Percentiles rank a stretch among this genome's conserved stretches.
Evolutionary conservation across 2,329 filamentous ascomycete genomes (phyloP).

Genomic region (Penicillium sp.): DNA sequence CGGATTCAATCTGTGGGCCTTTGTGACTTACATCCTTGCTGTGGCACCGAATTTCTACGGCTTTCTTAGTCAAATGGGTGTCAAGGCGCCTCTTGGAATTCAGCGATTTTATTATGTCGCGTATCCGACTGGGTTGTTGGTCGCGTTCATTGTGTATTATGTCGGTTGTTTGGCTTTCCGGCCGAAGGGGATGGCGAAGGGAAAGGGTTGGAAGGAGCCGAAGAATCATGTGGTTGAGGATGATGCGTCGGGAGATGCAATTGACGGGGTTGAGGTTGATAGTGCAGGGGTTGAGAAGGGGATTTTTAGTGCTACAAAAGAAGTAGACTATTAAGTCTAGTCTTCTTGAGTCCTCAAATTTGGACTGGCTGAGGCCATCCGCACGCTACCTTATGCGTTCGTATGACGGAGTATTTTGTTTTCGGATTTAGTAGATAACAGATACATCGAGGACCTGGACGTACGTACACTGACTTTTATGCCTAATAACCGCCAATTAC

Average conservation of each 20-base stretch:
- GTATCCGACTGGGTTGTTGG: slow-evolving; percentile 55
- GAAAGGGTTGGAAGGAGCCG: neutral
- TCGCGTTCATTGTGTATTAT: slow-evolving; percentile 27
- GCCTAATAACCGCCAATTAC: too few relatives aligned
- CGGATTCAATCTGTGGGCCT: slow-evolving; percentile 44
- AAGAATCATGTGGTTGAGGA: slow-evolving; percentile 40
- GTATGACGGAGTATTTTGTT: too few relatives aligned
- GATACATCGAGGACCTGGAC: too few relatives aligned
- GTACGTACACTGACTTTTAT: too few relatives aligned
- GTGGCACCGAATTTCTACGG: slow-evolving; percentile 49
- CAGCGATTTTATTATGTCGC: slow-evolving; percentile 60
- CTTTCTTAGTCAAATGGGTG: slow-evolving; percentile 49
- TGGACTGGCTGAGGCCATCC: too few relatives aligned
- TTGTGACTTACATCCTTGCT: slow-evolving; percentile 40
- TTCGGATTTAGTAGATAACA: too few relatives aligned
- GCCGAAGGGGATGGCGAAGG: slow-evolving; percentile 1
- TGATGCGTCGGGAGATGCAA: slow-evolving; percentile 13
- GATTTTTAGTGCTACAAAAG: neutral
- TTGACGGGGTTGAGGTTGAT: slow-evolving; percentile 4
- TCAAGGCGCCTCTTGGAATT: slow-evolving; percentile 36
- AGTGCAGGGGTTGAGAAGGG: neutral
- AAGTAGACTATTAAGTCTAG: neutral
- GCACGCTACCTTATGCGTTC: too few relatives aligned
- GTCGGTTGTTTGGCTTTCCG: slow-evolving; percentile 11
- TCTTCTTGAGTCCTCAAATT: too few relatives aligned